Conservation (phyloP, 1,139 yeast species). For the Saccharomyces hybrid region DNA sequence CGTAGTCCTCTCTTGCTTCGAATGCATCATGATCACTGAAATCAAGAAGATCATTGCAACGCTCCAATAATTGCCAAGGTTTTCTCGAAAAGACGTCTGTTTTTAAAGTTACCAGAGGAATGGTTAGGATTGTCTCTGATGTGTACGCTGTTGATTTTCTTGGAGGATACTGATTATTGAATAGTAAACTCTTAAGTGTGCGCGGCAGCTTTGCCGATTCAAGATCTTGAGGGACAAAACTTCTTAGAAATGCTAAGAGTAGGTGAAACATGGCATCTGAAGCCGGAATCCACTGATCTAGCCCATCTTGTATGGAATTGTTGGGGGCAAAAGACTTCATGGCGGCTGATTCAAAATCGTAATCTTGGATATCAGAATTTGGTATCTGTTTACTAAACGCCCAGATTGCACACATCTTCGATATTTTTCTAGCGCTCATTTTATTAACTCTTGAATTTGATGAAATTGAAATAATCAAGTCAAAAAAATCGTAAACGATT, state of each 20-base stretch:
- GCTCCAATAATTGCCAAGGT: conserved; percentile 42
- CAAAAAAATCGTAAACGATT: conserved; percentile 79
- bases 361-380: conserved; percentile 10
- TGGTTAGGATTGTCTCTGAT: conserved; percentile 42
- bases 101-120: conserved; percentile 60
- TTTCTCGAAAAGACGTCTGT: conserved; percentile 54
- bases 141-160: conserved; percentile 34
- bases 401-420: conserved; percentile 83
- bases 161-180: conserved; percentile 63
- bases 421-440: conserved; percentile 69
- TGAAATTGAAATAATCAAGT: conserved; percentile 67
- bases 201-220: conserved; percentile 50
- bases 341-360: conserved; percentile 17
- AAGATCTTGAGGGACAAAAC: conserved; percentile 63
- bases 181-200: conserved; percentile 52
- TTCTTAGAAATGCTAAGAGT: conserved; percentile 65
- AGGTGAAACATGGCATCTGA: conserved; percentile 83
- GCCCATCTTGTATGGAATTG: conserved; percentile 56
- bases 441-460: conserved; percentile 77
- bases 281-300: conserved; percentile 70
- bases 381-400: conserved; percentile 48
- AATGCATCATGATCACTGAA: conserved; percentile 66
- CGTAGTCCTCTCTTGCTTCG: conserved; percentile 70
- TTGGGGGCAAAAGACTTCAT: conserved; percentile 10
- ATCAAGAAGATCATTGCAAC: conserved; percentile 51